Percentiles rank a stretch among this genome's conserved stretches.
Evolutionary conservation across 2,329 filamentous ascomycete genomes (phyloP).

Genomic region (Fusarium scirpi): DNA sequence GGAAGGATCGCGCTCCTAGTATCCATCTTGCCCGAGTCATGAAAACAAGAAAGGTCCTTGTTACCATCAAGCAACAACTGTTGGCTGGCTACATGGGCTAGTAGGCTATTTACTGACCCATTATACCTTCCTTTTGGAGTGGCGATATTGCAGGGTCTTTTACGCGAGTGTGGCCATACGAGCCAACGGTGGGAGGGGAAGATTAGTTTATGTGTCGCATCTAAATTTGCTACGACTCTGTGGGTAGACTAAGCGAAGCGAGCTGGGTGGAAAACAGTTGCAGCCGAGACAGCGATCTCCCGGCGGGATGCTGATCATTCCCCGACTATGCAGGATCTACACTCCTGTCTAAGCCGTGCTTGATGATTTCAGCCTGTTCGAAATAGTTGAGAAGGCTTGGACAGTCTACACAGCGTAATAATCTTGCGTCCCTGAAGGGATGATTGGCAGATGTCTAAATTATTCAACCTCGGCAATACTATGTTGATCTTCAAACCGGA

Average conservation of each 20-base stretch:
- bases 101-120: background rate
- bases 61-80: background rate
- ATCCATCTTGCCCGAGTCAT: background rate
- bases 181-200: background rate
- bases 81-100: background rate
- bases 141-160: background rate
- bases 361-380: background rate
- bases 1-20: too few species aligned
- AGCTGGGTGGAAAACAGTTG: background rate
- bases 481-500: background rate
- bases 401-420: background rate
- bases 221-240: background rate
- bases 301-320: background rate
- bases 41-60: accelerated
- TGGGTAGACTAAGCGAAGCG: background rate
- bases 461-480: background rate
- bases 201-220: background rate
- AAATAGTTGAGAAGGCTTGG: background rate
- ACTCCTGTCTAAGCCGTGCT: background rate
- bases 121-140: background rate
- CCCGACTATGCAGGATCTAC: too few species aligned
- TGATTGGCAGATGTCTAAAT: background rate
- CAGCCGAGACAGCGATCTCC: background rate
- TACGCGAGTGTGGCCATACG: background rate
- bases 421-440: too few species aligned